Evolutionary conservation across 208 protist species (phyloP), one percentile per base, ranked within the genome.

Genomic region (Trypanosomatidae sp.): DNA sequence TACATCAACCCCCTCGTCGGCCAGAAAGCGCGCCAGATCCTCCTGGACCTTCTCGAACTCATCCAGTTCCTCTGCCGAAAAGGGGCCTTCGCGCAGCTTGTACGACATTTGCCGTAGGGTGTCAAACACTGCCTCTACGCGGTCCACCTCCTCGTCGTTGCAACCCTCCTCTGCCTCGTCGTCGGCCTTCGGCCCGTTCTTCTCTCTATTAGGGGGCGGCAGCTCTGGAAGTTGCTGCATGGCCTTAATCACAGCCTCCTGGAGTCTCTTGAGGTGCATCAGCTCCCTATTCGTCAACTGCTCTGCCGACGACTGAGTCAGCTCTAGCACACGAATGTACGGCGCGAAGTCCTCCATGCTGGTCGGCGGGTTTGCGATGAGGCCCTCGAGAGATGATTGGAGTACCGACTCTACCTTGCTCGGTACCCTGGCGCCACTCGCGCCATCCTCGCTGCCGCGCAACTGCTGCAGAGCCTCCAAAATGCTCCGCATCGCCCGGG

Each of bases 61-160:
- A 66, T 81, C 77, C 62, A 93, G 78, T 41, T 82, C 64, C 75
- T 84, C 88, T 33, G 82, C 65, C 5, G 82, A 74, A 50, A 89
- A 62, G 28, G 62, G 19, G 52, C 79, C 58, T 25, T 91, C 87
- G 19, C 87, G 77, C 17, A 92, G 76, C 62, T 76, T 74, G 69
- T 83, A 74, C 9, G 88, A 91, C 36, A 95, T 84, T 13, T 87
- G 73, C 17, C 88, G 69, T 10, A 91, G 79, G 7, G 83, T 58
- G 33, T 77, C 73, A 6, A 84, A 52, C 59, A 87, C 74, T 17
- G 53, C 71, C n/a, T 67, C 74, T 15, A 73, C 71, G 10, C 52
- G 33, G 41, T 44, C 44, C n/a, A 19, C 62, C 30, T 68, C 64
- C 39, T 69, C 74, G 33, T 70, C 76, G n/a, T 65, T 71, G 10